These are phyloP conservation scores for Cryptococcus floricola DNA, from an alignment of 1,284 basidiomycete species.

Conservation along the genomic window DNA sequence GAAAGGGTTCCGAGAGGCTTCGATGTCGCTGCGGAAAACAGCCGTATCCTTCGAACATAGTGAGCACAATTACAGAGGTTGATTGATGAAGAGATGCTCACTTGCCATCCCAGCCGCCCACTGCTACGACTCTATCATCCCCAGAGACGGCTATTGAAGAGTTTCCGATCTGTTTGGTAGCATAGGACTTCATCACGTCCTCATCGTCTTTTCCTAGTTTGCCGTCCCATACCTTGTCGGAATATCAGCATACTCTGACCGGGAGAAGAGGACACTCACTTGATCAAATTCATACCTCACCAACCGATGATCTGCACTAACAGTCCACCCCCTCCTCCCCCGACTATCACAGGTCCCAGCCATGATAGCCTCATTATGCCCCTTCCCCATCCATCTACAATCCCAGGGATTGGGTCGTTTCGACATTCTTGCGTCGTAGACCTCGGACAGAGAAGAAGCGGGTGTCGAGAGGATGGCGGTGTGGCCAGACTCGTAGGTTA, in stretches of 20 bases:
- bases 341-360: slow-evolving; percentile 67
- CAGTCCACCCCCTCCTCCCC: slow-evolving; percentile 63
- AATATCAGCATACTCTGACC: neutral
- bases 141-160: slow-evolving; percentile 66
- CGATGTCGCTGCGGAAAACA: slow-evolving; percentile 70
- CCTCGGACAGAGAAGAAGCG: neutral
- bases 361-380: slow-evolving; percentile 84
- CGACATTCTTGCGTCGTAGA: slow-evolving; percentile 23
- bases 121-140: slow-evolving; percentile 69
- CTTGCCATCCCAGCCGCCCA: slow-evolving; percentile 87
- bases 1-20: slow-evolving; percentile 72
- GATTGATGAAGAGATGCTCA: slow-evolving; percentile 46
- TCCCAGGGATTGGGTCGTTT: slow-evolving; percentile 55
- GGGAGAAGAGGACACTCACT: slow-evolving; percentile 8
- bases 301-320: slow-evolving; percentile 77
- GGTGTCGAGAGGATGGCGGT: slow-evolving; percentile 62
- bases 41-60: slow-evolving; percentile 57
- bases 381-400: slow-evolving; percentile 61
- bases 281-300: slow-evolving; percentile 56
- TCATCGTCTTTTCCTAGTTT: neutral
- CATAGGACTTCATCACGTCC: slow-evolving; percentile 19
- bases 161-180: slow-evolving; percentile 75
- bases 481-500: slow-evolving; percentile 76
- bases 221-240: slow-evolving; percentile 6
- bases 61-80: neutral